Evolutionary conservation across 2,329 filamentous ascomycete genomes (phyloP).

Genomic region (Ceratocystis smalleyi): DNA sequence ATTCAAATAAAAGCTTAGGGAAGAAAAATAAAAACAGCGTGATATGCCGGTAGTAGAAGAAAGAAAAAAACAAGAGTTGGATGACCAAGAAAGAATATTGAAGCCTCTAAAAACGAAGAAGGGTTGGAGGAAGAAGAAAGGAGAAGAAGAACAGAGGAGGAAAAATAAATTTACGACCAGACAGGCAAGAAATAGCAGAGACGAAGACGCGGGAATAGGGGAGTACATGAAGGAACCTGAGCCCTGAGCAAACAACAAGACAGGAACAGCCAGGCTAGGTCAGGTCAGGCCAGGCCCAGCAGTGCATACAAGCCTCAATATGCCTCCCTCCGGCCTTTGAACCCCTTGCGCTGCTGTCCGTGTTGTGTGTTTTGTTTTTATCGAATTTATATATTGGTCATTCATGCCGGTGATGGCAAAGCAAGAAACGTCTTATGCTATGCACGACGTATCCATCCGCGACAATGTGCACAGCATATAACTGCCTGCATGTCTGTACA

Average conservation of each 20-base stretch:
- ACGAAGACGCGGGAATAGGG: slow-evolving; percentile 11
- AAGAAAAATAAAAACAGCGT: slow-evolving; percentile 19
- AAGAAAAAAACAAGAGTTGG: slow-evolving; percentile 18
- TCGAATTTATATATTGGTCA: neutral
- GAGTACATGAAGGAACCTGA: slow-evolving; percentile 18
- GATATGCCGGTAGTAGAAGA: slow-evolving; percentile 20
- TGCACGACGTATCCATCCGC: neutral
- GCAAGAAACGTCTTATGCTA: neutral
- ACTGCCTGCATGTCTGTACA: too few species aligned
- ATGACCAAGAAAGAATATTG: slow-evolving; percentile 19
- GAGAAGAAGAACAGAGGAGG: slow-evolving; percentile 20
- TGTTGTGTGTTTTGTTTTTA: neutral
- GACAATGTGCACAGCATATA: too few species aligned
- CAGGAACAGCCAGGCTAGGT: neutral
- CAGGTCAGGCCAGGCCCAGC: neutral
- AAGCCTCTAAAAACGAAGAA: slow-evolving; percentile 15
- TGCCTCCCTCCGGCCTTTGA: neutral
- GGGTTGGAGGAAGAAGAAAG: slow-evolving; percentile 16
- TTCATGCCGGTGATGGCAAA: neutral
- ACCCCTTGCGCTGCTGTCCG: neutral
- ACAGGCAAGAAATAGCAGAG: slow-evolving; percentile 11
- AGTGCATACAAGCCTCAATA: neutral
- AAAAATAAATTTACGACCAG: slow-evolving; percentile 20
- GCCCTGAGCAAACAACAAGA: neutral
- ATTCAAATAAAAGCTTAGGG: slow-evolving; percentile 20